Evolutionary conservation across 768 basidiomycete genomes (phyloP).

Genomic region (Psilocybe cyanescens): DNA sequence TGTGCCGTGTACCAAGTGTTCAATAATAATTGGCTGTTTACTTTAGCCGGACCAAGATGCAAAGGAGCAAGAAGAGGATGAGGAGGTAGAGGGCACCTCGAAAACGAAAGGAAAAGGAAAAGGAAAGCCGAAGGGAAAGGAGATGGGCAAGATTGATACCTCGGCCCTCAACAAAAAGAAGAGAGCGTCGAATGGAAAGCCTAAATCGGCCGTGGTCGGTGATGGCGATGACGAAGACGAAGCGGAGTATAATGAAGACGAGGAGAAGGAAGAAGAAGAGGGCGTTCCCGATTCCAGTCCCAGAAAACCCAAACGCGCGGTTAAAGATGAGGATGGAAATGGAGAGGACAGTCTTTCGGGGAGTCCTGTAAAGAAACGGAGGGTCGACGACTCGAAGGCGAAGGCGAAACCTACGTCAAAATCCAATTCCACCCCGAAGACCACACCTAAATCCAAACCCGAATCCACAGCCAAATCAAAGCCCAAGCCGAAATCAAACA

Average conservation of each 20-base stretch:
- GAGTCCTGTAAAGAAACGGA: background rate
- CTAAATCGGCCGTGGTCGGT: background rate
- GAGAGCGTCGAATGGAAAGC: conserved; percentile 9
- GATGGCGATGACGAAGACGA: background rate
- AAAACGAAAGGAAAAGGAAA: background rate
- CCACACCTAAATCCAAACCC: background rate
- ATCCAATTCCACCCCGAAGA: background rate
- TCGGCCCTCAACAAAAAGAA: conserved; percentile 17
- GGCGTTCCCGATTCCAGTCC: background rate
- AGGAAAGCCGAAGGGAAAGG: background rate
- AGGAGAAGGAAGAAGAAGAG: background rate
- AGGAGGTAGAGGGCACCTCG: conserved; percentile 16
- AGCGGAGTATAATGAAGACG: conserved; percentile 15
- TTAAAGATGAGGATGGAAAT: background rate
- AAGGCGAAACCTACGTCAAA: background rate
- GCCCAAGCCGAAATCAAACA: conserved; percentile 17
- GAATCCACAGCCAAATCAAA: background rate
- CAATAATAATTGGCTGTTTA: background rate
- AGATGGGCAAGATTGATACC: background rate
- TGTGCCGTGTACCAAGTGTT: background rate
- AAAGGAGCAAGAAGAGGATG: too few relatives aligned
- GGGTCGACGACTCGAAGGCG: background rate
- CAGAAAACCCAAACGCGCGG: background rate
- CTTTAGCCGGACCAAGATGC: background rate
- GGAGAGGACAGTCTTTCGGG: background rate